Conservation (phyloP, 2,329 filamentous ascomycete species). For the Penicillium psychrosexuale region DNA sequence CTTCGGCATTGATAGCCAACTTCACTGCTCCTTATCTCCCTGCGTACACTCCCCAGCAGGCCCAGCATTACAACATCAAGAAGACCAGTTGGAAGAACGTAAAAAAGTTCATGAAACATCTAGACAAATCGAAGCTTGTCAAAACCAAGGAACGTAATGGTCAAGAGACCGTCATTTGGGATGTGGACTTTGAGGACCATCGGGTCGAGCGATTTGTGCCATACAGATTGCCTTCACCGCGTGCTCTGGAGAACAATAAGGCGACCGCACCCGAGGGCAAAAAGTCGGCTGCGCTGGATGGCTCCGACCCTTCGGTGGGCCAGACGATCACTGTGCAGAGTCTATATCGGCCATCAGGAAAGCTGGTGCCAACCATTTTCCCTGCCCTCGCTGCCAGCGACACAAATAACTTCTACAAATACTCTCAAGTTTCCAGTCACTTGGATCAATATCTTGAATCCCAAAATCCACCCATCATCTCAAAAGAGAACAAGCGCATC, state of each 20-base stretch:
- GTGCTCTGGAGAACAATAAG: conserved; percentile 44
- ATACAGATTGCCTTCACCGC: conserved; percentile 61
- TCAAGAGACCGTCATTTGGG: conserved; percentile 61
- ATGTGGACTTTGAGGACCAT: conserved; percentile 61
- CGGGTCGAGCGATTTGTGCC: conserved; percentile 57
- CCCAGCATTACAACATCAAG: conserved; percentile 62
- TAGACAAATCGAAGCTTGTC: conserved; percentile 62
- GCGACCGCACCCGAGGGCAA: conserved; percentile 27
- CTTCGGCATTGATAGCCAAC: conserved; percentile 61
- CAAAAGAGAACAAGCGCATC: conserved; percentile 58
- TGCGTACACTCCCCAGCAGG: conserved; percentile 54
- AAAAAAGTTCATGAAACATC: conserved; percentile 65
- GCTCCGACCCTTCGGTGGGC: conserved; percentile 42
- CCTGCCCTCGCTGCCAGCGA: conserved; percentile 47
- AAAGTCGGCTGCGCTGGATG: conserved; percentile 25
- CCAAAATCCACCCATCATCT: conserved; percentile 53
- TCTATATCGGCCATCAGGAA: conserved; percentile 56
- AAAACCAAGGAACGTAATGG: conserved; percentile 64
- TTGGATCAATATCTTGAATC: conserved; percentile 58
- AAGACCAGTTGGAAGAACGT: conserved; percentile 69
- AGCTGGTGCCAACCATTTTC: conserved; percentile 56
- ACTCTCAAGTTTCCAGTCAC: conserved; percentile 56
- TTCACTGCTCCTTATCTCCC: conserved; percentile 66
- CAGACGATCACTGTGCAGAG: conserved; percentile 49
- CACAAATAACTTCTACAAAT: conserved; percentile 56